Evolutionary conservation across 2,329 filamentous ascomycete species (phyloP).

Genomic region (Biscogniauxia sp.): DNA sequence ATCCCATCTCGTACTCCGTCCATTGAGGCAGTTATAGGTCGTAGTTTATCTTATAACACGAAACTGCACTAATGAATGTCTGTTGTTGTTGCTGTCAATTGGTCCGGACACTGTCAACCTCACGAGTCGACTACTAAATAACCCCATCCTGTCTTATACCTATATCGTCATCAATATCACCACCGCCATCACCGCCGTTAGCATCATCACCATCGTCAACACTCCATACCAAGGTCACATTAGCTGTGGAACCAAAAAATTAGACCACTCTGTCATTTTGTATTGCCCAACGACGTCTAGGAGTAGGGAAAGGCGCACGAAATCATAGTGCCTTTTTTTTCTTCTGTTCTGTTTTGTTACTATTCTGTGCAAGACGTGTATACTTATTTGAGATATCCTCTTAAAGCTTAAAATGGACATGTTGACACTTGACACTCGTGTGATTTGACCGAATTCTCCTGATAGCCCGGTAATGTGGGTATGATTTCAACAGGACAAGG

Average conservation of each 20-base stretch:
- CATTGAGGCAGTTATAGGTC: background rate
- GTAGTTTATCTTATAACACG: no score
- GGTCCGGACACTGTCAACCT: background rate
- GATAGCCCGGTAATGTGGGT: background rate
- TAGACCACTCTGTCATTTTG: background rate
- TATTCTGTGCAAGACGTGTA: no score
- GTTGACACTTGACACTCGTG: no score
- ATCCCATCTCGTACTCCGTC: background rate
- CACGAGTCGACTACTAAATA: background rate
- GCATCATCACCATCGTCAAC: background rate
- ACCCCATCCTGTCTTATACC: background rate
- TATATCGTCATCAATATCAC: background rate
- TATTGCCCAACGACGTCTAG: background rate
- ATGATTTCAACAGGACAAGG: background rate
- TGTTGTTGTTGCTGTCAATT: background rate
- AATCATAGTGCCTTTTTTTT: background rate
- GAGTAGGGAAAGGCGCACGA: background rate
- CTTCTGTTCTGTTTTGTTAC: no score
- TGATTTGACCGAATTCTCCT: background rate
- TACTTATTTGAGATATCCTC: no score
- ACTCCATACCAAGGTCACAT: background rate
- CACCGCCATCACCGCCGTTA: background rate
- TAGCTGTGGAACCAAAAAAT: constrained; percentile 1
- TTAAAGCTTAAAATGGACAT: no score
- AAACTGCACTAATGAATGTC: no score